Evolutionary conservation across 2,329 filamentous ascomycete genomes (phyloP).

Genomic region (Fusarium chuoi): DNA sequence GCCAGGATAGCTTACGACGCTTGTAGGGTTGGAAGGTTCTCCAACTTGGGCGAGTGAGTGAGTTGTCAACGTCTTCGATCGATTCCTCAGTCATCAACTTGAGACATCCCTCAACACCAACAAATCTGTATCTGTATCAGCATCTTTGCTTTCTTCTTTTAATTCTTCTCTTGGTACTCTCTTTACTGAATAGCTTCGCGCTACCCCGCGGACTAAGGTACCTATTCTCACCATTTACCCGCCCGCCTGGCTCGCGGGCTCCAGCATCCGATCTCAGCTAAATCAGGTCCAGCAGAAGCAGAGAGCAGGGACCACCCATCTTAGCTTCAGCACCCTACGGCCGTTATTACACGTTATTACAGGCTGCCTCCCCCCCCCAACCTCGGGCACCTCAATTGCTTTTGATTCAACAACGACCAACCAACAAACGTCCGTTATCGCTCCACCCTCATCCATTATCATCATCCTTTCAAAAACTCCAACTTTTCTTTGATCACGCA

Average conservation of each 20-base stretch:
- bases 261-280: constrained; percentile 21
- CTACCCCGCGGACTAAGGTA: constrained; percentile 26
- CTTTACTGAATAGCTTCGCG: constrained; percentile 3
- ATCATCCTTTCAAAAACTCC: constrained; percentile 7
- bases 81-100: constrained; percentile 21
- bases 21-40: not conserved
- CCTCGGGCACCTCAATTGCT: not conserved
- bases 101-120: not conserved
- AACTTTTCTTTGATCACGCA: not conserved
- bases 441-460: constrained; percentile 14
- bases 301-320: constrained; percentile 16
- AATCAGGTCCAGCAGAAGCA: constrained; percentile 2
- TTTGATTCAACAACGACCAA: constrained; percentile 1
- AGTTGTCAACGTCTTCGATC: not conserved
- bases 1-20: constrained; percentile 9
- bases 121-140: not conserved
- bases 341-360: not conserved
- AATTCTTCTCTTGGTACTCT: not conserved
- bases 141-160: not conserved
- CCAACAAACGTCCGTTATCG: constrained; percentile 24
- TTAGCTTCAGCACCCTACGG: not conserved
- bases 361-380: constrained; percentile 18
- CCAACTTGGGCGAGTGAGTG: not conserved
- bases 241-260: constrained; percentile 37
- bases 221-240: constrained; percentile 24